These are phyloP conservation scores for Singerocomus inundabilis DNA, from an alignment of 1,284 basidiomycete genomes.

Conservation along the genomic window DNA sequence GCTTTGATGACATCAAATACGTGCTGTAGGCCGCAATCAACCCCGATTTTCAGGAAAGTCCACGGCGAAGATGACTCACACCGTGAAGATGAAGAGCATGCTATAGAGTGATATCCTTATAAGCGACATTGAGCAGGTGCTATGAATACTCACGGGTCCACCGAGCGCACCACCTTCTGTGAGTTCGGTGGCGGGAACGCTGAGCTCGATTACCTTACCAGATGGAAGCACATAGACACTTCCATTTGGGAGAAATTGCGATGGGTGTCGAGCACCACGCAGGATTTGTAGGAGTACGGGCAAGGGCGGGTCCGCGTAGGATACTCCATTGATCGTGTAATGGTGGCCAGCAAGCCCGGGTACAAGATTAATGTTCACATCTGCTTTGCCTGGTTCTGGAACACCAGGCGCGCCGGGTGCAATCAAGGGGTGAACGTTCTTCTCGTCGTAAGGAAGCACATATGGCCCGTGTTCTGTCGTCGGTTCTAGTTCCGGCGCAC, in stretches of 20 bases:
- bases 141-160: slow-evolving; percentile 32
- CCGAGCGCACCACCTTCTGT: slow-evolving; percentile 22
- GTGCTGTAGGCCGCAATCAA: slow-evolving; percentile 25
- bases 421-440: slow-evolving; percentile 36
- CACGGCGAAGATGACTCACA: slow-evolving; percentile 11
- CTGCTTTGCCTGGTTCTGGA: slow-evolving; percentile 37
- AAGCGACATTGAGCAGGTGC: background rate
- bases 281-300: slow-evolving; percentile 45
- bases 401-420: slow-evolving; percentile 40
- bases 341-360: slow-evolving; percentile 22
- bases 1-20: slow-evolving; percentile 34
- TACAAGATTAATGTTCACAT: slow-evolving; percentile 38
- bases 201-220: slow-evolving; percentile 38
- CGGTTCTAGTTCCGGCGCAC: slow-evolving; percentile 43
- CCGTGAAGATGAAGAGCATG: slow-evolving; percentile 34
- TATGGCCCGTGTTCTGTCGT: slow-evolving; percentile 32
- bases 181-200: slow-evolving; percentile 24
- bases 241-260: slow-evolving; percentile 40
- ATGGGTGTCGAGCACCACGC: slow-evolving; percentile 37
- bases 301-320: slow-evolving; percentile 27
- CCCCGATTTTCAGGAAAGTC: background rate
- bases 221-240: slow-evolving; percentile 35
- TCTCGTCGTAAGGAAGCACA: slow-evolving; percentile 37
- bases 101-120: slow-evolving; percentile 8
- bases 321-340: slow-evolving; percentile 28